Conservation (phyloP, 2,329 filamentous ascomycete species). For the Aspergillus arachidicola region DNA sequence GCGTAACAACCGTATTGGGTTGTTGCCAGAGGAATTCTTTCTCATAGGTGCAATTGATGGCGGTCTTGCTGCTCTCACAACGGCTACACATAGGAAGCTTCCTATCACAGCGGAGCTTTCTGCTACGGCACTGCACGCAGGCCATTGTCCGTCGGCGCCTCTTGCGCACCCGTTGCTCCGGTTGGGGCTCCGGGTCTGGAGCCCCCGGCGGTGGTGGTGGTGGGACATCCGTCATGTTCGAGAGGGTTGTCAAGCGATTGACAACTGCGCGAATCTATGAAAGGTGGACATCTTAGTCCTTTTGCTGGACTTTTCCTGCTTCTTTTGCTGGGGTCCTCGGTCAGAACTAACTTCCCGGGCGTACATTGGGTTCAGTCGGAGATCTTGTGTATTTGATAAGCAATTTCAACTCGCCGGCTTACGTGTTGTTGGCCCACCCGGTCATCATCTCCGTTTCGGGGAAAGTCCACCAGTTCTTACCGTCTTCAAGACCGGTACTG, state of each 20-base stretch:
- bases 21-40: constrained; percentile 45
- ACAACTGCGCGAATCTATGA: neutral
- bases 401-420: constrained; percentile 9
- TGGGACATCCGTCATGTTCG: constrained; percentile 19
- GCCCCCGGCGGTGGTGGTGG: constrained; percentile 5
- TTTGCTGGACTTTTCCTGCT: neutral
- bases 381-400: constrained; percentile 9
- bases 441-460: constrained; percentile 10
- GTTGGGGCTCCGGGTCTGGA: constrained; percentile 10
- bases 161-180: constrained; percentile 37
- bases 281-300: neutral
- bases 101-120: constrained; percentile 48
- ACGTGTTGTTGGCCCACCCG: constrained; percentile 20
- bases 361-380: neutral
- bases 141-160: constrained; percentile 44
- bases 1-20: constrained; percentile 35
- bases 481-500: no score
- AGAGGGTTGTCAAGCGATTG: neutral
- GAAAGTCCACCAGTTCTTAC: neutral
- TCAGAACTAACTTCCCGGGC: neutral
- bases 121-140: constrained; percentile 44
- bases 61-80: constrained; percentile 41
- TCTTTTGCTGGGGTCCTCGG: neutral
- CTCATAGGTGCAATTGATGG: constrained; percentile 43
- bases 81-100: constrained; percentile 44